Evolutionary conservation across 257 asterid species (phyloP).

Genomic region (Solanum dulcamara): DNA sequence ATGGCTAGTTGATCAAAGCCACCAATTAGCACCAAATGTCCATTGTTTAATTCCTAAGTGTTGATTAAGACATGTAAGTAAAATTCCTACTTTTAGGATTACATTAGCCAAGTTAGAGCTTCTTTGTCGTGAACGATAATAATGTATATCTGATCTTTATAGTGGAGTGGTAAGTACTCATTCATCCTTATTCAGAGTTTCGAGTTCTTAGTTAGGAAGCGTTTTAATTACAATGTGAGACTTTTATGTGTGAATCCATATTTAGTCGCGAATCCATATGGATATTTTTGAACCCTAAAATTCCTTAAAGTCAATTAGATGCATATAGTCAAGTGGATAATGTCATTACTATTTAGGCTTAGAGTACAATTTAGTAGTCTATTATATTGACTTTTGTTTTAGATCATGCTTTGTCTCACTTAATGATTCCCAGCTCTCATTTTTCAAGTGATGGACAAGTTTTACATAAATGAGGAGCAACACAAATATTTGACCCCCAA

Average conservation of each 20-base stretch:
- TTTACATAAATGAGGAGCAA: not conserved
- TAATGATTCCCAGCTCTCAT: not conserved
- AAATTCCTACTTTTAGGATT: not conserved
- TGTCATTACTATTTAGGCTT: not conserved
- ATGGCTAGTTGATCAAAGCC: not conserved
- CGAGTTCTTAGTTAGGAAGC: fast-evolving
- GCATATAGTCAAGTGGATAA: not conserved
- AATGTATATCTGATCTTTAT: too few species aligned
- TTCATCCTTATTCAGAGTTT: not conserved
- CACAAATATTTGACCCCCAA: not conserved
- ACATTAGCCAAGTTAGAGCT: not conserved
- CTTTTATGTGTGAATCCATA: not conserved
- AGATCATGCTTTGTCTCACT: not conserved
- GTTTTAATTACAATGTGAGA: fast-evolving
- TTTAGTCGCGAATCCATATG: not conserved
- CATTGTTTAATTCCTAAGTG: not conserved
- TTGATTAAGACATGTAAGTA: not conserved
- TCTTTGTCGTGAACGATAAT: not conserved
- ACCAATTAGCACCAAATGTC: not conserved
- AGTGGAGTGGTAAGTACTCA: not conserved
- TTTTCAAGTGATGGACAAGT: not conserved
- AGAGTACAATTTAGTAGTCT: not conserved
- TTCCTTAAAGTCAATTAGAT: not conserved
- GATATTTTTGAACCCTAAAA: not conserved
- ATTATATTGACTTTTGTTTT: not conserved